These are phyloP conservation scores for Phytophthora sansomeana DNA, from an alignment of 352 stramenopile species.

Conservation along the genomic window DNA sequence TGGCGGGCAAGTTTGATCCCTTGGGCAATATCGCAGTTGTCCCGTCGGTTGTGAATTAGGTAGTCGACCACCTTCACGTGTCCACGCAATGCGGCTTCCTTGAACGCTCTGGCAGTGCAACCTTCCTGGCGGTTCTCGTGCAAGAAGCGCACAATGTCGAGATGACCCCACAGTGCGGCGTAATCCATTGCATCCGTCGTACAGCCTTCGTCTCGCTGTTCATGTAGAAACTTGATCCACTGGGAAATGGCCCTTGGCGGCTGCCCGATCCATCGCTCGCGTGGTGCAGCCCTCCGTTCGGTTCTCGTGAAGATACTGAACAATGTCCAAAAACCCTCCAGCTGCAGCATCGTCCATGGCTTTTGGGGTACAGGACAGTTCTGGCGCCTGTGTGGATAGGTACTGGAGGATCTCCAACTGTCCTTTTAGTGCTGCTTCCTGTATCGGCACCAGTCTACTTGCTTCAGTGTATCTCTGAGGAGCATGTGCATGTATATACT, in stretches of 20 bases:
- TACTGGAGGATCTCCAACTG: conserved; percentile 46
- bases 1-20: conserved; percentile 56
- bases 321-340: conserved; percentile 33
- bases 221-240: conserved; percentile 43
- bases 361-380: conserved; percentile 34
- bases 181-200: conserved; percentile 69
- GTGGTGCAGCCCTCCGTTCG: conserved; percentile 41
- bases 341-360: conserved; percentile 44
- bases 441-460: conserved; percentile 55
- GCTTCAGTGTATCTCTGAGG: conserved; percentile 50
- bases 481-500: conserved; percentile 54
- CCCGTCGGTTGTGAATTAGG: conserved; percentile 43
- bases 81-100: conserved; percentile 52
- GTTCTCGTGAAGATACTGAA: conserved; percentile 39
- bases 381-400: conserved; percentile 34
- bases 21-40: conserved; percentile 47
- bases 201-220: conserved; percentile 45
- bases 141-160: conserved; percentile 57
- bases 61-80: conserved; percentile 53
- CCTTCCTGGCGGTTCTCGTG: conserved; percentile 63
- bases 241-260: conserved; percentile 37
- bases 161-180: conserved; percentile 48
- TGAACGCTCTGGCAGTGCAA: conserved; percentile 58
- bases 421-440: conserved; percentile 42
- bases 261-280: conserved; percentile 38